Evolutionary conservation across 2,329 filamentous ascomycete species (phyloP), one percentile per base, ranked within the genome.

Genomic region (Stagonosporopsis cucurbitacearum): DNA sequence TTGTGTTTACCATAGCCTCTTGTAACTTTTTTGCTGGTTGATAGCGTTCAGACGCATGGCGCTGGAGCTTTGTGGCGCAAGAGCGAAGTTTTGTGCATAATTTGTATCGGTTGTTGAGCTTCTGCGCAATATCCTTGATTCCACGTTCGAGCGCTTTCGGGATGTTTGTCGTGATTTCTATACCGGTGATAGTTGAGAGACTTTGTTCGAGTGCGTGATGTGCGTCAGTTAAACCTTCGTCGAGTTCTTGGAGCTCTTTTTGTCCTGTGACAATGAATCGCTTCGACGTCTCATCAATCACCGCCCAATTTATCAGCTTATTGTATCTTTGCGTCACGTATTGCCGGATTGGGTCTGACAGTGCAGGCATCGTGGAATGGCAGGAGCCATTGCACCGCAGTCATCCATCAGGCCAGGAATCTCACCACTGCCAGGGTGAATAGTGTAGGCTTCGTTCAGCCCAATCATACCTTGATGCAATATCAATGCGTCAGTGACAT

Each of bases 251-350:
- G 26, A 77, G 53, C 26, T 71, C 66, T 19, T 58, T 57, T 32
- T 70, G 59, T 1, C 69, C 66, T 43, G 53, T 68, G 28, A 72
- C 65, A 35, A 78, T 62, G 58, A 78, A 77, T 4, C 69, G 57
- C 48, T 75, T 77, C 1, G 73, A 70, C 59, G 70, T 69, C 47
- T 78, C 71, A 40, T 75, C 75, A 11, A 78, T 71, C 3, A 77
- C 66, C 12, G 73, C 73, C 46, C 69, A 52, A 41, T 75, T 75
- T 50, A 79, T 69, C 5, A 75, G 39, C 12, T 75, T 63, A 43
- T 75, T 76, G 57, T 77, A 79, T 39, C 76, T 55, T 15, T 74
- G 68, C 0, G 68, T 77, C 1, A 58, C 64, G 22, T 65, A 67
- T 53, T 77, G 72, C 44, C 66, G 58, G 23, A 78, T 54, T 2